Conservation (phyloP, 1,284 basidiomycete genomes). For the Cryptococcus deneoformans region DNA sequence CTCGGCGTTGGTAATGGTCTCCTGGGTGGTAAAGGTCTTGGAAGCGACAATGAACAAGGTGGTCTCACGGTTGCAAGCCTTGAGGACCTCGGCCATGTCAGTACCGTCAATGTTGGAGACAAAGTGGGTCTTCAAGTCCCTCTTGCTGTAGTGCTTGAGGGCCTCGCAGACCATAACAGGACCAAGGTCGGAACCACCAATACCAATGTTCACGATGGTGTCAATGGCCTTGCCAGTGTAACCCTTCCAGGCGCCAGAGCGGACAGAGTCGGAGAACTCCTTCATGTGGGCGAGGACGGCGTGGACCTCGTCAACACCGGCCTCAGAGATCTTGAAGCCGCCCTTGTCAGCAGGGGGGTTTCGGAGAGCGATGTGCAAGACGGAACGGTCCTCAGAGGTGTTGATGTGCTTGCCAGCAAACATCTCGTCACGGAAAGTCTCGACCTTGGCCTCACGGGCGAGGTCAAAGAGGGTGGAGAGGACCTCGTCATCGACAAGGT, state of each 20-base stretch:
- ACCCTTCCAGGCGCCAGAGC: constrained; percentile 88
- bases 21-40: constrained; percentile 99
- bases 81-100: constrained; percentile 87
- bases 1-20: constrained; percentile 98
- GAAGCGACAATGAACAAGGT: constrained; percentile 97
- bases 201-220: constrained; percentile 97
- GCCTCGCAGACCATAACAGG: constrained; percentile 99
- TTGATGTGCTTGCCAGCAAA: constrained; percentile 97
- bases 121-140: constrained; percentile 83
- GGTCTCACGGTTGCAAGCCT: constrained; percentile 80
- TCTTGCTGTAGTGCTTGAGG: constrained; percentile 87
- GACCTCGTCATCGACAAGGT: constrained; percentile 86
- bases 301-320: constrained; percentile 75
- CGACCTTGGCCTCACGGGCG: constrained; percentile 80
- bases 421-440: constrained; percentile 86
- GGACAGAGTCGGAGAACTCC: constrained; percentile 78
- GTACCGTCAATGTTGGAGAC: constrained; percentile 99
- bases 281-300: constrained; percentile 88
- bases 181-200: constrained; percentile 95
- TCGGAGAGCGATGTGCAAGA: constrained; percentile 90
- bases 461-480: constrained; percentile 72
- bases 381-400: constrained; percentile 94
- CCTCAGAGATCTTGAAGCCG: constrained; percentile 65
- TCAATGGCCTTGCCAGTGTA: constrained; percentile 95
- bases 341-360: constrained; percentile 65